Conservation (phyloP, 1,284 basidiomycete genomes). For the Mrakiaceae sp. region DNA sequence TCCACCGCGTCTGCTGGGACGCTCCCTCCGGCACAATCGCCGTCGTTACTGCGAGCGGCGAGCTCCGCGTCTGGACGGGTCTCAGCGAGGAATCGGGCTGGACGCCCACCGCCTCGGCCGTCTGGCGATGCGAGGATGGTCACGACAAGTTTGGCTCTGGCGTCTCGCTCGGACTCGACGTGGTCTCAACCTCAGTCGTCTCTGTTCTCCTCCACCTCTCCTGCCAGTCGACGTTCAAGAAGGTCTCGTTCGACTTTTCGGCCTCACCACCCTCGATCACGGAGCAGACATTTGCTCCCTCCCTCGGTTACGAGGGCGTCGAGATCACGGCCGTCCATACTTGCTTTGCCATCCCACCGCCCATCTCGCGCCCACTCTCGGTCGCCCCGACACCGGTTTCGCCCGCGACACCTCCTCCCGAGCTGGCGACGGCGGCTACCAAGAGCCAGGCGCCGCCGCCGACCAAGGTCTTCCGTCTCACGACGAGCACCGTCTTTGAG, state of each 20-base stretch:
- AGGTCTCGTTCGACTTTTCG: constrained; percentile 21
- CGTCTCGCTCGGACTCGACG: constrained; percentile 20
- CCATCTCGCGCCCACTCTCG: constrained; percentile 4
- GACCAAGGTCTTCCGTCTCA: constrained; percentile 12
- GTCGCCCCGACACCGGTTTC: constrained; percentile 12
- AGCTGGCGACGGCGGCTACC: constrained; percentile 3
- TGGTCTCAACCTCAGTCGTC: constrained; percentile 40
- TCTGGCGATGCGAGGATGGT: neutral
- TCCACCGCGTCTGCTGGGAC: constrained; percentile 13
- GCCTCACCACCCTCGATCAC: constrained; percentile 12
- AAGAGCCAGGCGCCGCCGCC: neutral
- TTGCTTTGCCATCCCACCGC: constrained; percentile 6
- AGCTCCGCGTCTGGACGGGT: constrained; percentile 40
- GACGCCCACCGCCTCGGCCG: neutral
- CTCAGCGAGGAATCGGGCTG: constrained; percentile 27
- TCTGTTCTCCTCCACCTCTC: neutral
- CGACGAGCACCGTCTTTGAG: neutral
- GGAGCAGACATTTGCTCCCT: constrained; percentile 18
- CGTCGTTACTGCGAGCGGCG: constrained; percentile 2
- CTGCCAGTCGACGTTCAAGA: neutral
- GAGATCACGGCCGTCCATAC: constrained; percentile 5
- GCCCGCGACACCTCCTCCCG: constrained; percentile 14
- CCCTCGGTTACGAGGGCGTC: constrained; percentile 10
- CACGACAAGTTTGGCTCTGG: constrained; percentile 9
- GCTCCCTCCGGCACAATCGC: constrained; percentile 1